These are phyloP conservation scores for Apiospora marii DNA, from an alignment of 2,329 filamentous ascomycete species.

Conservation along the genomic window DNA sequence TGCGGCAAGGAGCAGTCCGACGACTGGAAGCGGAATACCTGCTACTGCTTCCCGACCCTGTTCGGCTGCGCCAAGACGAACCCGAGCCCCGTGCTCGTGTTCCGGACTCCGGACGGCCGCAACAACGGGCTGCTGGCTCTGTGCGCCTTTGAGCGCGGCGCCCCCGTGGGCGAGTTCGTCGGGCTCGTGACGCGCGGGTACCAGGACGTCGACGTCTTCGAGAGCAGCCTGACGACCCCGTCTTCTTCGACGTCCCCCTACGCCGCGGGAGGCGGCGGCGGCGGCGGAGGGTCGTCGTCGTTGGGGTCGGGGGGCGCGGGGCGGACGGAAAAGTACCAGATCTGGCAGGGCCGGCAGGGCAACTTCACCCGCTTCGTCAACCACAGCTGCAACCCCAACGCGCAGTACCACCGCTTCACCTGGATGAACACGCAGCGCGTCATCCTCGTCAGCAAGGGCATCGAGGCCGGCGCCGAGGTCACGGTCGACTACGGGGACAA, in stretches of 20 bases:
- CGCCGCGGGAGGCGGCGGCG: too few species aligned
- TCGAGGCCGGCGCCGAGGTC: conserved; percentile 60
- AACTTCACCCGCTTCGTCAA: conserved; percentile 68
- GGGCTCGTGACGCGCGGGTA: conserved; percentile 62
- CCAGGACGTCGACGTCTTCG: conserved; percentile 62
- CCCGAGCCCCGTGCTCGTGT: conserved; percentile 57
- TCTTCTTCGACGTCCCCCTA: not conserved
- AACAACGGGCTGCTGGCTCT: conserved; percentile 61
- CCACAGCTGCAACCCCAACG: conserved; percentile 65
- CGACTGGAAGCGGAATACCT: conserved; percentile 55
- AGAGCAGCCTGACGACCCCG: conserved; percentile 48
- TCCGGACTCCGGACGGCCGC: conserved; percentile 58
- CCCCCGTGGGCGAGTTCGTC: conserved; percentile 62
- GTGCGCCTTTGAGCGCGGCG: conserved; percentile 58
- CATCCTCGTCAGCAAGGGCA: conserved; percentile 62
- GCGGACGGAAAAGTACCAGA: conserved; percentile 54
- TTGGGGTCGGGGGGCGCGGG: too few species aligned
- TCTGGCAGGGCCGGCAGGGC: conserved; percentile 63
- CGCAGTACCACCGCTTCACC: conserved; percentile 63
- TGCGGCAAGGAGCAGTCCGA: conserved; percentile 60
- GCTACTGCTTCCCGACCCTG: conserved; percentile 60
- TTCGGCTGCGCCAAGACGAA: conserved; percentile 54
- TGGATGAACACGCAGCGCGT: conserved; percentile 64
- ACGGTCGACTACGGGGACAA: conserved; percentile 66
- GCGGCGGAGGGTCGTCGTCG: not conserved